These are phyloP conservation scores for Heritiera fomes DNA, from an alignment of 345 rosid genomes.

Conservation along the genomic window DNA sequence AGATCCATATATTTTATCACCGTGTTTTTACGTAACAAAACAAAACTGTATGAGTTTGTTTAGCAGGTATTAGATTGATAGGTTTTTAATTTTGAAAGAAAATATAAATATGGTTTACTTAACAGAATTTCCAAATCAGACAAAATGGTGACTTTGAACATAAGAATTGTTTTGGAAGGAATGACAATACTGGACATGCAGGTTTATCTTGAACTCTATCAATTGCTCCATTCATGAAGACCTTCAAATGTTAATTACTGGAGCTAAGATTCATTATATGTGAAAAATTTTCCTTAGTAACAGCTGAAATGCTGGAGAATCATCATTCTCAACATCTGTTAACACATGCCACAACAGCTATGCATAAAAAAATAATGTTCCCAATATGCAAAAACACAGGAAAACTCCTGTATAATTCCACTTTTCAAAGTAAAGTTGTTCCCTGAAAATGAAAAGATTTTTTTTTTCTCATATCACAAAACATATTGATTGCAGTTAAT, in stretches of 20 bases:
- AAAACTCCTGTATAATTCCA: background rate
- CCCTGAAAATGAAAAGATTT: background rate
- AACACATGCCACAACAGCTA: background rate
- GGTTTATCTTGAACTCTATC: conserved; percentile 7
- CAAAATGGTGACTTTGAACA: background rate
- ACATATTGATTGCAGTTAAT: background rate
- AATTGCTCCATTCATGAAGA: background rate
- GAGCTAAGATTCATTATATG: background rate
- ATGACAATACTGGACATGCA: background rate
- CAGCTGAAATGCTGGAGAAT: background rate
- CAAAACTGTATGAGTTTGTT: background rate
- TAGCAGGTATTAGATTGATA: background rate
- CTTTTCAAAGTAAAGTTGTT: background rate
- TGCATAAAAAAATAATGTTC: background rate
- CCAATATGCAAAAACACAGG: background rate
- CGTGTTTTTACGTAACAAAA: background rate
- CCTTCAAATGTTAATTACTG: background rate
- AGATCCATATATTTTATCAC: conserved; percentile 4
- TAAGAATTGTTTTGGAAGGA: background rate
- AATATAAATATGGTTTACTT: background rate
- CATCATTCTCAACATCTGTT: conserved; percentile 5
- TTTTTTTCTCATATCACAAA: background rate
- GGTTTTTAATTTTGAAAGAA: background rate
- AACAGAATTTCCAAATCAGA: background rate
- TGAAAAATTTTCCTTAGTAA: background rate